Percentiles rank a stretch among this genome's conserved stretches.
phyloP scores from a whole-genome alignment of 148 eudicot genomes.

The Polygonum aviculare region DNA sequence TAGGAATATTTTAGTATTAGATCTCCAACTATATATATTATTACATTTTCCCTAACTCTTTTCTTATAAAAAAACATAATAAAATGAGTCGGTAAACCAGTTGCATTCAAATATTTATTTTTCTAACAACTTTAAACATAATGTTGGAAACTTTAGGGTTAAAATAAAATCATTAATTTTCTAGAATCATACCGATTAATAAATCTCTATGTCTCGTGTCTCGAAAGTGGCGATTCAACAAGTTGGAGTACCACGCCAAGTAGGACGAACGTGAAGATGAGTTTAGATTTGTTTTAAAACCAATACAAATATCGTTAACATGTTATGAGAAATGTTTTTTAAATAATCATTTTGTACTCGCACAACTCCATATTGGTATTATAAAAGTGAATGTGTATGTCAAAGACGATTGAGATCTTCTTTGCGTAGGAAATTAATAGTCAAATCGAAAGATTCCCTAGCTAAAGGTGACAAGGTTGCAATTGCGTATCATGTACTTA shows the following conservation, averaged over 20 bases:
- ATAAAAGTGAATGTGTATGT: background rate
- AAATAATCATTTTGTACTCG: background rate
- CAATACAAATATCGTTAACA: background rate
- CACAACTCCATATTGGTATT: background rate
- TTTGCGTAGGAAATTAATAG: background rate
- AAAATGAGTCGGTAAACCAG: too few relatives aligned
- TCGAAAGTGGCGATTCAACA: background rate
- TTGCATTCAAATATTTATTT: too few relatives aligned
- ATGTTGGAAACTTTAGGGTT: background rate
- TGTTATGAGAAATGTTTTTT: background rate
- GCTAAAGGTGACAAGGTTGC: constrained; percentile 2
- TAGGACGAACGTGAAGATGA: constrained; percentile 1
- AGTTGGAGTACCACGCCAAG: constrained; percentile 3
- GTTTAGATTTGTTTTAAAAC: constrained; percentile 1
- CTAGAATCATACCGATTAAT: background rate
- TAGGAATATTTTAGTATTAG: too few relatives aligned
- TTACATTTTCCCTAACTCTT: too few relatives aligned
- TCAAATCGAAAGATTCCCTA: constrained; percentile 6
- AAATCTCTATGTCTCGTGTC: background rate
- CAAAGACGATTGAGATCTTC: background rate
- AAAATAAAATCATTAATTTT: background rate
- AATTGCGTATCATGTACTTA: constrained; percentile 3
- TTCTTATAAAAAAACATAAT: too few relatives aligned
- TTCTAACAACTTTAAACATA: background rate
- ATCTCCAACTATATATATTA: too few relatives aligned